Conservation (phyloP, 1,284 basidiomycete species). For the Pyrrhoderma lamaoense region DNA sequence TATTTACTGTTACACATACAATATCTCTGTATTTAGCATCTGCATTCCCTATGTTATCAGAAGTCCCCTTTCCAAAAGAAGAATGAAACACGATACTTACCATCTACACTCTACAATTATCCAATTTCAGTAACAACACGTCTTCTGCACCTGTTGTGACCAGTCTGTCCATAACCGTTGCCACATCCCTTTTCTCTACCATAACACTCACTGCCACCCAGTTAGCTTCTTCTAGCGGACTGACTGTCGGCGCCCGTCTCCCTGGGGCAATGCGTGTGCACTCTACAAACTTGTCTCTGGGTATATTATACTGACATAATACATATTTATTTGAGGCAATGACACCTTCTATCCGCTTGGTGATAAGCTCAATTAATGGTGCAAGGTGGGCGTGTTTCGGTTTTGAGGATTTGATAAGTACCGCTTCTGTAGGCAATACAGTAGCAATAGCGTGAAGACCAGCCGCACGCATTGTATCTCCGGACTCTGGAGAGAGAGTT, state of each 20-base stretch:
- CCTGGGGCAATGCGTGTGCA: constrained; percentile 84
- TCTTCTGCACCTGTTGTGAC: constrained; percentile 84
- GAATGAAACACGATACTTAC: not conserved
- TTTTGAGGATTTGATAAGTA: constrained; percentile 79
- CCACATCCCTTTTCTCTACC: constrained; percentile 84
- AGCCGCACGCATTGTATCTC: constrained; percentile 98
- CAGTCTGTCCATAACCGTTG: constrained; percentile 87
- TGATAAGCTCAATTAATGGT: constrained; percentile 76
- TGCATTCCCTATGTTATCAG: too few species aligned
- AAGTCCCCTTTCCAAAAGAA: too few species aligned
- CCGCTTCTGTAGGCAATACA: constrained; percentile 84
- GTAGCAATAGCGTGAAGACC: constrained; percentile 92
- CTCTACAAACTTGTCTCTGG: constrained; percentile 49
- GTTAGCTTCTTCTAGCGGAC: constrained; percentile 70
- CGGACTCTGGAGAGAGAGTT: constrained; percentile 64
- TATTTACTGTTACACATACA: too few species aligned
- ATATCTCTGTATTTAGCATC: too few species aligned
- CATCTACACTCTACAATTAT: constrained; percentile 86
- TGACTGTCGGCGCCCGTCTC: constrained; percentile 84
- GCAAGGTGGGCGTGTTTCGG: constrained; percentile 63
- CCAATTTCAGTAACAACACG: constrained; percentile 82
- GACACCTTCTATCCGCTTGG: constrained; percentile 87
- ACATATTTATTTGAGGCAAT: constrained; percentile 87
- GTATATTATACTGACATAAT: constrained; percentile 89
- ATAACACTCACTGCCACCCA: constrained; percentile 94